Conservation (phyloP, 306 rosid genomes). For the Myrica gale region DNA sequence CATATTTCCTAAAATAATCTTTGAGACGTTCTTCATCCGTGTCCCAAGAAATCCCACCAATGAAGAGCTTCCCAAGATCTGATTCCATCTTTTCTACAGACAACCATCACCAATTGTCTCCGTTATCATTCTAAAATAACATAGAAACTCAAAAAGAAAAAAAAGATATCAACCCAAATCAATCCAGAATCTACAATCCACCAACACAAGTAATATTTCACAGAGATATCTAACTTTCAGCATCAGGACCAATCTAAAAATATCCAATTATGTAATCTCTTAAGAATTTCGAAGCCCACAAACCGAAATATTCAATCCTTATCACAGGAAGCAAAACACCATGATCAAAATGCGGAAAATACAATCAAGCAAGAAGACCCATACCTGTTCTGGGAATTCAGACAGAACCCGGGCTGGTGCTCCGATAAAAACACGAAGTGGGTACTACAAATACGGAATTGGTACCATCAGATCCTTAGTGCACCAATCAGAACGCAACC, state of each 20-base stretch:
- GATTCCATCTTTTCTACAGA: slow-evolving; percentile 70
- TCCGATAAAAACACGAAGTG: slow-evolving; percentile 53
- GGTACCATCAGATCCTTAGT: slow-evolving; percentile 60
- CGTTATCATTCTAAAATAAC: slow-evolving; percentile 30
- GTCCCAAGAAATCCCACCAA: slow-evolving; percentile 99
- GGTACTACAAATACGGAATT: slow-evolving; percentile 54
- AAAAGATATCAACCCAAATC: slow-evolving; percentile 4
- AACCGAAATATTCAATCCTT: slow-evolving; percentile 28
- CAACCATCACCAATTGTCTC: slow-evolving; percentile 38
- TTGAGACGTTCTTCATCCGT: slow-evolving; percentile 91
- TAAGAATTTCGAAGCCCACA: slow-evolving; percentile 22
- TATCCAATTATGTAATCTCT: slow-evolving; percentile 19
- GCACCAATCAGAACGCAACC: slow-evolving; percentile 45
- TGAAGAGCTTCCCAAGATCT: slow-evolving; percentile 97
- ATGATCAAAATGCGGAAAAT: slow-evolving; percentile 57
- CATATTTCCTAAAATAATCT: slow-evolving; percentile 73
- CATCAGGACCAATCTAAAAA: slow-evolving; percentile 34
- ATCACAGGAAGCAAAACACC: slow-evolving; percentile 30
- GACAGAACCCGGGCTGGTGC: slow-evolving; percentile 58
- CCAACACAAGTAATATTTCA: slow-evolving; percentile 32
- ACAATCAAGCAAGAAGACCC: slow-evolving; percentile 29
- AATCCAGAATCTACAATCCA: slow-evolving; percentile 24
- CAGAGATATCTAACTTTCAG: slow-evolving; percentile 21
- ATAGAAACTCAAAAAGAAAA: slow-evolving; percentile 31
- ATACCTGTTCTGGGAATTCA: slow-evolving; percentile 53